Evolutionary conservation across 1,284 basidiomycete genomes (phyloP), one percentile per base, ranked within the genome.

Genomic region (Cystobasidium sp.): DNA sequence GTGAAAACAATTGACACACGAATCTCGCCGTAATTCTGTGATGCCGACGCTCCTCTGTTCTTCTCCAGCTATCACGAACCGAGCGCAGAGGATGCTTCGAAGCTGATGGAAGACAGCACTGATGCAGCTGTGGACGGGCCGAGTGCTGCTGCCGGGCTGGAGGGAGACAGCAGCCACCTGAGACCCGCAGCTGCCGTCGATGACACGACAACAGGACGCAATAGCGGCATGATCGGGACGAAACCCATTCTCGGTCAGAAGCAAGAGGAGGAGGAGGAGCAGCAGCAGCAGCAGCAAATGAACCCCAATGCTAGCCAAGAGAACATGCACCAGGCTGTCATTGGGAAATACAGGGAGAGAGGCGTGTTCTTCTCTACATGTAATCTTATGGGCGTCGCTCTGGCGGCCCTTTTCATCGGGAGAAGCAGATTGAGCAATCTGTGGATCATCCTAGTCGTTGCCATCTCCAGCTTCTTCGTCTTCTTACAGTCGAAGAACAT

Each of bases 361-460:
- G 49, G 47, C 18, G 39, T 67, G 47, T 53, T 41, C 49, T 12
- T 43, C 31, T 39, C 64, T 14, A 22, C 39, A 12, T 47, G 46
- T 14, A 43, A 22, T 8, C 39, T 67, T 6, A 49, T 41, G 4
- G 18, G 37, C 4, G 64, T 52, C 24, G 52, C 49, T 6, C 31
- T 14, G 6, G 47, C 49, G 24, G 49, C 22, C 37, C n/a, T 67
- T 24, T 24, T 51, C 14, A 43, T 67, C 39, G 64, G 37, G 6
- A 67, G 49, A 55, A 67, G 64, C 64, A 51, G 64, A 14, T 49
- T 55, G 24, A 52, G 64, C 64, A 43, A 44, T 20, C 53, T 47
- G 64, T 67, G 49, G 64, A 67, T 67, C 64, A 10, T 55, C n/a
- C 18, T 52, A 10, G 64, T 53, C 20, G 47, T 67, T 14, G 49